A percentile compares a stretch with the other conserved stretches of the same genome.
Conservation (phyloP, 306 rosid species). For the Prinsepia uniflora region DNA sequence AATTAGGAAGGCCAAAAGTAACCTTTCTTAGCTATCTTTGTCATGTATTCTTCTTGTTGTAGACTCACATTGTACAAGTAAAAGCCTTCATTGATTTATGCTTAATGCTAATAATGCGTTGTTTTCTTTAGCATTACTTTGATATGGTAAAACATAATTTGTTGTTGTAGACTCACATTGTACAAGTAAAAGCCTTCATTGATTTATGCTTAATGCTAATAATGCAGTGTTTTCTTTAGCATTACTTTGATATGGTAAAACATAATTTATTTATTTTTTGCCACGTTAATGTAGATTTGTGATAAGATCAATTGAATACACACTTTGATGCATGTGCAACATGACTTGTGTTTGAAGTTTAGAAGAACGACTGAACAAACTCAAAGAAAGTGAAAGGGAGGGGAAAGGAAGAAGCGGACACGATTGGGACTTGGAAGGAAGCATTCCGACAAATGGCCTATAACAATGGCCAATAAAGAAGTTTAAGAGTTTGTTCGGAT, state of each 20-base stretch:
- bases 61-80: background rate
- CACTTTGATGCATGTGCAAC: background rate
- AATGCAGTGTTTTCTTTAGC: background rate
- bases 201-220: background rate
- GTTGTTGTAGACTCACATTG: background rate
- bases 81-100: background rate
- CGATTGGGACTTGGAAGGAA: background rate
- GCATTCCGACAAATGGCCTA: background rate
- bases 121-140: background rate
- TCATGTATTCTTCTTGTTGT: background rate
- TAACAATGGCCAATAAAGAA: no score
- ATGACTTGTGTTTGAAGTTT: no score
- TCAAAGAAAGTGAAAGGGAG: background rate
- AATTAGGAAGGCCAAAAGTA: background rate
- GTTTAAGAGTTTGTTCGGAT: no score
- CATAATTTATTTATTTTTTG: background rate
- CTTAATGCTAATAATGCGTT: background rate
- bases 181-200: no score
- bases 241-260: background rate
- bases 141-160: background rate
- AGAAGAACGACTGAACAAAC: background rate
- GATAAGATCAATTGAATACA: background rate
- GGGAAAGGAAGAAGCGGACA: background rate
- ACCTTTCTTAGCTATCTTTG: background rate
- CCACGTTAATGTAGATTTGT: background rate